These are phyloP conservation scores for Heterobasidion annosum DNA, from an alignment of 1,284 basidiomycete species.

Conservation along the genomic window DNA sequence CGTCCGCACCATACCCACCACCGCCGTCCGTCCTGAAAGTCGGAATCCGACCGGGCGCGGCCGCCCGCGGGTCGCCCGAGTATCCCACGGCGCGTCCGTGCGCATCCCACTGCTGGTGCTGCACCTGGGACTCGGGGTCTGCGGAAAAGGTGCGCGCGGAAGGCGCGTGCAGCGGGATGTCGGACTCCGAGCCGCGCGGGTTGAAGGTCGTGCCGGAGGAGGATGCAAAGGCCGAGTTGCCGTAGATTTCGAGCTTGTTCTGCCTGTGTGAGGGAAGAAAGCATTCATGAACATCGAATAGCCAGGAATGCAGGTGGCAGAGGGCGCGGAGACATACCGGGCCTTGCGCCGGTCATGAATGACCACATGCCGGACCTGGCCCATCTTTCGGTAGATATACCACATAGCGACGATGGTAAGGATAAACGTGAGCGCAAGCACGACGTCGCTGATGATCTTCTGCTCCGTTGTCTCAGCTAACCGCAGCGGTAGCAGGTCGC, in stretches of 20 bases:
- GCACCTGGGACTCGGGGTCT: conserved; percentile 5
- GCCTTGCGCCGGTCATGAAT: conserved; percentile 56
- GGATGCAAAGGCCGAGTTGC: neutral
- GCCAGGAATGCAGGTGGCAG: neutral
- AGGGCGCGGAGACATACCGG: conserved; percentile 4
- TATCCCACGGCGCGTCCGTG: conserved; percentile 10
- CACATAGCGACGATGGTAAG: conserved; percentile 77
- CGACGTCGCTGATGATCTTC: conserved; percentile 17
- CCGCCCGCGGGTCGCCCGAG: conserved; percentile 9
- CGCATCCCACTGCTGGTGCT: conserved; percentile 12
- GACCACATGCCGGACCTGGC: conserved; percentile 62
- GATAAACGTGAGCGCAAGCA: conserved; percentile 53
- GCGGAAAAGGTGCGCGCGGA: neutral
- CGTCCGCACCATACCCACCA: neutral
- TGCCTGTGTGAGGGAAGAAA: conserved; percentile 2
- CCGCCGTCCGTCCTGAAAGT: neutral
- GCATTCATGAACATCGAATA: too few relatives aligned
- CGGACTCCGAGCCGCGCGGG: conserved; percentile 7
- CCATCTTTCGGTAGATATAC: conserved; percentile 77
- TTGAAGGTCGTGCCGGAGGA: conserved; percentile 5
- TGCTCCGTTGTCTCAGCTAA: conserved; percentile 7
- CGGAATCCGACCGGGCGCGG: conserved; percentile 1
- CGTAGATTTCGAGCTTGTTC: conserved; percentile 8
- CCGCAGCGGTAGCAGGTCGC: neutral
- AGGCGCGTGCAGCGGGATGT: conserved; percentile 6